phyloP scores from a whole-genome alignment of 306 rosid species.

The Castanea crenata region DNA sequence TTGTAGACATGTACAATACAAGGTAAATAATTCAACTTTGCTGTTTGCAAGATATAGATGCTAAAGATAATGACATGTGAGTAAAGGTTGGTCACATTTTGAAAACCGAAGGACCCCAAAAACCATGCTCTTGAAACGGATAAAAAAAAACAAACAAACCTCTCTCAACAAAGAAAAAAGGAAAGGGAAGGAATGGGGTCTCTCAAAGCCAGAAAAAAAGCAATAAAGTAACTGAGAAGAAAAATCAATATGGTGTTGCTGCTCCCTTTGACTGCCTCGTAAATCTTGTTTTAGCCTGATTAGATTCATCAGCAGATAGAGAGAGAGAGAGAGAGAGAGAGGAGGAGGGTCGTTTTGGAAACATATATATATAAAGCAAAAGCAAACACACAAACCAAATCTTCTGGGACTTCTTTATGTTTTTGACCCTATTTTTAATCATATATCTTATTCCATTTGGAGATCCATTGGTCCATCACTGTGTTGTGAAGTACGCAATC shows the following conservation, averaged over 20 bases:
- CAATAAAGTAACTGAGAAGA: slow-evolving; percentile 21
- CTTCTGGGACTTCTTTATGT: slow-evolving; percentile 48
- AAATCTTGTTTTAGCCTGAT: slow-evolving; percentile 41
- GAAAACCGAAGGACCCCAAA: slow-evolving; percentile 41
- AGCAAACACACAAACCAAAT: slow-evolving; percentile 31
- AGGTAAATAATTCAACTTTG: slow-evolving; percentile 17
- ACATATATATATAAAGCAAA: slow-evolving; percentile 72
- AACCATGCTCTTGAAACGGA: slow-evolving; percentile 30
- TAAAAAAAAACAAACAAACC: slow-evolving; percentile 11
- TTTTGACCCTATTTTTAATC: slow-evolving; percentile 6
- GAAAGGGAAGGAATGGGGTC: slow-evolving; percentile 32
- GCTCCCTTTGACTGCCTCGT: slow-evolving; percentile 79
- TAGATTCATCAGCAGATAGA: slow-evolving; percentile 23
- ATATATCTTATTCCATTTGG: background rate
- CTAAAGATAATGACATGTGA: slow-evolving; percentile 61
- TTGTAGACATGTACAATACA: slow-evolving; percentile 12
- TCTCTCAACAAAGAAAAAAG: slow-evolving; percentile 7
- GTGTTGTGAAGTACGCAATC: background rate
- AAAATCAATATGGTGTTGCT: slow-evolving; percentile 17
- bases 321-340: too few relatives aligned
- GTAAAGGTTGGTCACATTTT: slow-evolving; percentile 60
- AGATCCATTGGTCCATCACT: background rate
- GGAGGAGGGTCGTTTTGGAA: slow-evolving; percentile 42
- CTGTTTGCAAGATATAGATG: slow-evolving; percentile 17
- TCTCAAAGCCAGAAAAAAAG: slow-evolving; percentile 52